Conservation (phyloP, 108 stramenopile genomes). For the Skeletonema costatum region DNA sequence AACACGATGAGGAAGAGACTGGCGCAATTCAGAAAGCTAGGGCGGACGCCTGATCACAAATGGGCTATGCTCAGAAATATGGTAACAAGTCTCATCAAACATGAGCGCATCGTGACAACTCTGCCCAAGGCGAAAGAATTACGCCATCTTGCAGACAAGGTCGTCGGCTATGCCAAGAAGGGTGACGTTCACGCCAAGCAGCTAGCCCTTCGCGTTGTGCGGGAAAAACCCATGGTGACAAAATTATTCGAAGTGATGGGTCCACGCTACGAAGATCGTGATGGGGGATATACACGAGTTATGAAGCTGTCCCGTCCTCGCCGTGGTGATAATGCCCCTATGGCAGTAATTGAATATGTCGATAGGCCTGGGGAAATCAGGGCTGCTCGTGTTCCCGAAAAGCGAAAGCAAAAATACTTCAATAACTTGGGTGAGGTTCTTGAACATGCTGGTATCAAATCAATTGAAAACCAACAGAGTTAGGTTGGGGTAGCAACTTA, state of each 20-base stretch:
- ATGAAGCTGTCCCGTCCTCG: constrained; percentile 88
- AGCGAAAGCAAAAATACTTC: constrained; percentile 42
- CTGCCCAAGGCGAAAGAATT: constrained; percentile 96
- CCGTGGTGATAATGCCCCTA: constrained; percentile 93
- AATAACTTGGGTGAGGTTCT: constrained; percentile 48
- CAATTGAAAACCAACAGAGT: constrained; percentile 5
- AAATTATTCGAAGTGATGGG: constrained; percentile 97
- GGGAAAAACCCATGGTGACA: constrained; percentile 73
- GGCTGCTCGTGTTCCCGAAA: constrained; percentile 80
- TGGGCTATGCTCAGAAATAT: constrained; percentile 91
- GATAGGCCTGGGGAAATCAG: constrained; percentile 95
- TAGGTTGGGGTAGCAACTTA: background rate
- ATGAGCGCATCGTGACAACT: constrained; percentile 98
- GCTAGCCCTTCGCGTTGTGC: constrained; percentile 64
- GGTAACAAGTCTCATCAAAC: constrained; percentile 95
- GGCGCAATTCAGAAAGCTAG: constrained; percentile 77
- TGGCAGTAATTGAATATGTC: constrained; percentile 99
- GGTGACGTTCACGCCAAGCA: constrained; percentile 35
- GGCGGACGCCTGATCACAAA: constrained; percentile 79
- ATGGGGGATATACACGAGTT: constrained; percentile 97
- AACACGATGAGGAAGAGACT: constrained; percentile 81
- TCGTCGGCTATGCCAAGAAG: constrained; percentile 80
- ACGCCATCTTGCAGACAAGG: constrained; percentile 88
- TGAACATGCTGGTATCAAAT: constrained; percentile 45
- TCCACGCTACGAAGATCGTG: constrained; percentile 90